Evolutionary conservation across 345 rosid species (phyloP).

Genomic region (Stellera chamaejasme): DNA sequence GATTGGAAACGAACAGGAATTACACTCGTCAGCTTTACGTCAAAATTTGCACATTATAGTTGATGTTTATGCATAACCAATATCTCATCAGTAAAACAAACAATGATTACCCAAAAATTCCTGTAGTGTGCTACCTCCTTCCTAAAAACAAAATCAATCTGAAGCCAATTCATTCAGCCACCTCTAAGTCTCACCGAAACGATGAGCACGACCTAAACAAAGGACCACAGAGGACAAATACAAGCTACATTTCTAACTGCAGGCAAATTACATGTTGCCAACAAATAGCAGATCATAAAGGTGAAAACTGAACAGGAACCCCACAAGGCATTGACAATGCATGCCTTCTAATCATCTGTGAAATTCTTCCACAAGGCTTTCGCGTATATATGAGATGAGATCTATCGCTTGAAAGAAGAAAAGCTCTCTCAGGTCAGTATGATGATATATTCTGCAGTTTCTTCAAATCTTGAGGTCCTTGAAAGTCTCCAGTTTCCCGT

Average conservation of each 20-base stretch:
- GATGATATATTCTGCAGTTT: constrained; percentile 8
- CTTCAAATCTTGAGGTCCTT: constrained; percentile 42
- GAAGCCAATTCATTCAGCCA: constrained; percentile 10
- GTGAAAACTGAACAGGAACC: constrained; percentile 1
- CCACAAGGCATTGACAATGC: neutral
- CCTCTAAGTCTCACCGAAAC: constrained; percentile 18
- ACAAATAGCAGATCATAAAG: constrained; percentile 26
- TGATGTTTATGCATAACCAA: constrained; percentile 36
- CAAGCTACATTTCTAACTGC: constrained; percentile 18
- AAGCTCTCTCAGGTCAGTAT: constrained; percentile 7
- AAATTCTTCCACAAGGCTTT: neutral
- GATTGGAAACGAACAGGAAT: no score
- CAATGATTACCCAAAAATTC: constrained; percentile 12
- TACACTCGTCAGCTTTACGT: constrained; percentile 9
- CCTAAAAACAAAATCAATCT: constrained; percentile 13
- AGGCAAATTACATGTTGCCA: constrained; percentile 38
- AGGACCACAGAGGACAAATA: neutral
- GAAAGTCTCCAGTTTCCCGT: constrained; percentile 70
- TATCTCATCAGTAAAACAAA: constrained; percentile 14
- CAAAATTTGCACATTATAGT: constrained; percentile 41
- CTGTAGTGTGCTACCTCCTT: constrained; percentile 12
- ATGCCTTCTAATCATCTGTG: neutral
- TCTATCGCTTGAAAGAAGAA: constrained; percentile 6
- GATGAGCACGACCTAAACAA: constrained; percentile 11
- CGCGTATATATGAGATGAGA: neutral